Conservation (phyloP, 495 filamentous ascomycete genomes). For the Penicillium paxilli region DNA sequence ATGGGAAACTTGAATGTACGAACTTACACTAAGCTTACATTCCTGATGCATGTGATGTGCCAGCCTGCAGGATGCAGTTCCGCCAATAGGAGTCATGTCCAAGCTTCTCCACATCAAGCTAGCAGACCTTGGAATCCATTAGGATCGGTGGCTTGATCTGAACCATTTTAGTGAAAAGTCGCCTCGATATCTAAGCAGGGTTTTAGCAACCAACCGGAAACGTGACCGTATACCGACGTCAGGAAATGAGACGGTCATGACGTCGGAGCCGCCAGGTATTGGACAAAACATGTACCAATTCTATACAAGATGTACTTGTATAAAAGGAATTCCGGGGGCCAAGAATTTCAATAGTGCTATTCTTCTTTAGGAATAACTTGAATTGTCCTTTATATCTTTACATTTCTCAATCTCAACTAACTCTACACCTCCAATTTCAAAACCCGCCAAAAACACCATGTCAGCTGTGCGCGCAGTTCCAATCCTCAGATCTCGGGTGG, state of each 20-base stretch:
- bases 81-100: background rate
- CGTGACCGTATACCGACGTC: conserved; percentile 33
- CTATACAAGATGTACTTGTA: conserved; percentile 3
- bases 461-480: conserved; percentile 22
- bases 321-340: background rate
- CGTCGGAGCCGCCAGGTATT: conserved; percentile 14
- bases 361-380: too few species aligned
- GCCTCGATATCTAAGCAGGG: conserved; percentile 5
- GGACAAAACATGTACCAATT: conserved; percentile 7
- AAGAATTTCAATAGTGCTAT: too few species aligned
- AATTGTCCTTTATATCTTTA: too few species aligned
- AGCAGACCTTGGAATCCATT: background rate
- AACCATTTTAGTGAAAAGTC: too few species aligned
- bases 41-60: too few species aligned
- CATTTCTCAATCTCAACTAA: too few species aligned
- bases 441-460: too few species aligned
- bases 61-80: background rate
- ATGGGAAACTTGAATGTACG: too few species aligned
- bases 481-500: conserved; percentile 22
- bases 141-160: background rate
- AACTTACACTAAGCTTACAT: too few species aligned
- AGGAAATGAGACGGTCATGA: conserved; percentile 25
- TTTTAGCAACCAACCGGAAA: background rate
- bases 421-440: too few species aligned
- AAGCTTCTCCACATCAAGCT: background rate